Percentiles rank a stretch among this genome's conserved stretches.
phyloP scores from a whole-genome alignment of 1,284 basidiomycete genomes.

The Sporisorium graminicola region DNA sequence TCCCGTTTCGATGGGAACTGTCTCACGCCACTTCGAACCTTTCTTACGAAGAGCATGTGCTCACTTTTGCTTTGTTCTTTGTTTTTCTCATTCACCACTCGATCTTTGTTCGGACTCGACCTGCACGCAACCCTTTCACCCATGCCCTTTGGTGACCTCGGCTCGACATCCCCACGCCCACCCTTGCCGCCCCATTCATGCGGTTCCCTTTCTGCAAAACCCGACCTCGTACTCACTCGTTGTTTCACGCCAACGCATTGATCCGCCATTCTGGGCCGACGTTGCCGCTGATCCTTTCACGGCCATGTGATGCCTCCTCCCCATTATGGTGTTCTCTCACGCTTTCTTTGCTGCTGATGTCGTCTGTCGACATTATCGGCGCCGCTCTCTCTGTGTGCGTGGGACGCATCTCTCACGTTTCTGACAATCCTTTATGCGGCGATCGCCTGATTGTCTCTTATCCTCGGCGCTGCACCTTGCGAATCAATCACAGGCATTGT shows the following conservation, averaged over 20 bases:
- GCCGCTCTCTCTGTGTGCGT: not conserved
- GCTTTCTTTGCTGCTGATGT: too few relatives aligned
- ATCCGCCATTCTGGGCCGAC: not conserved
- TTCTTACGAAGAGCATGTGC: not conserved
- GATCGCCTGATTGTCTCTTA: not conserved
- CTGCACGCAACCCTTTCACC: not conserved
- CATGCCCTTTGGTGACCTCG: not conserved
- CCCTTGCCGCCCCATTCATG: not conserved
- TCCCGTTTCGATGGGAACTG: not conserved
- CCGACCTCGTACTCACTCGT: not conserved
- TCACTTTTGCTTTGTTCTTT: not conserved
- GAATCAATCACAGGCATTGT: slow-evolving; percentile 28
- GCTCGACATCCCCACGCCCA: not conserved
- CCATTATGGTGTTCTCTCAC: not conserved
- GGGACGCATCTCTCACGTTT: not conserved
- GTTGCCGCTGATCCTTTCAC: too few relatives aligned
- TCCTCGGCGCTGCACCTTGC: not conserved
- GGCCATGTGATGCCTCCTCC: not conserved
- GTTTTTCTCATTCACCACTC: not conserved
- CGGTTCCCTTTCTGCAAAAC: not conserved
- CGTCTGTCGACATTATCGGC: too few relatives aligned
- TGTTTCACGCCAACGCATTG: not conserved
- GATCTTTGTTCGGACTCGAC: not conserved
- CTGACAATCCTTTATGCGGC: not conserved
- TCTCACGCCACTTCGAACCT: not conserved